Conservation (phyloP, 2,329 filamentous ascomycete genomes). For the Exophiala oligosperma region DNA sequence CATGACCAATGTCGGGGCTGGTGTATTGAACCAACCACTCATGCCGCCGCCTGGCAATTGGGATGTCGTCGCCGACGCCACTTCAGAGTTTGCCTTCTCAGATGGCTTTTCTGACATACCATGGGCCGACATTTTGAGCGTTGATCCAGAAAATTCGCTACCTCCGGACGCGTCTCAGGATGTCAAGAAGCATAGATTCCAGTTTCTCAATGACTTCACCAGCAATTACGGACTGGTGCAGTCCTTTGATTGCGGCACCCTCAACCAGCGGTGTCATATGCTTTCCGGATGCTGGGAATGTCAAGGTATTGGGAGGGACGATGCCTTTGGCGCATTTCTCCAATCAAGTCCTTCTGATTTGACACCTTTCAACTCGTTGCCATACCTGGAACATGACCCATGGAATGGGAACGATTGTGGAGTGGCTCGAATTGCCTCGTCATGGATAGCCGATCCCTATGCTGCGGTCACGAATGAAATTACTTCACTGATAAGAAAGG, state of each 20-base stretch:
- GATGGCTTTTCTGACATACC: neutral
- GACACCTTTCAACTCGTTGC: neutral
- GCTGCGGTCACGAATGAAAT: neutral
- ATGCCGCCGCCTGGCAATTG: no score
- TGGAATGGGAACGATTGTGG: neutral
- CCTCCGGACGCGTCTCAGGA: neutral
- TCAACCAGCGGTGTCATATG: conserved; percentile 34
- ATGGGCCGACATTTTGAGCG: conserved; percentile 12
- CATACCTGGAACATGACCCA: no score
- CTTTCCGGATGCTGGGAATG: neutral
- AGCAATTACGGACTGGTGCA: conserved; percentile 37
- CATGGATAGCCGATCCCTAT: neutral
- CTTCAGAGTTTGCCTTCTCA: conserved; percentile 4
- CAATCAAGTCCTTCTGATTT: neutral
- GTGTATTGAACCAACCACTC: no score
- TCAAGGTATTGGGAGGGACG: neutral
- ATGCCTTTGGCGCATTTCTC: neutral
- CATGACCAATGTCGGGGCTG: no score
- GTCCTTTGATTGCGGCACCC: conserved; percentile 41
- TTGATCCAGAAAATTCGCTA: neutral
- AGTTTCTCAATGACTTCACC: conserved; percentile 39
- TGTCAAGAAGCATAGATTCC: neutral
- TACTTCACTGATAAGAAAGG: neutral
- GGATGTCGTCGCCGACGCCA: neutral
- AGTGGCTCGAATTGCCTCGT: neutral